Evolutionary conservation across 2,329 filamentous ascomycete genomes (phyloP).

Genomic region (Cladosporium colombiae): DNA sequence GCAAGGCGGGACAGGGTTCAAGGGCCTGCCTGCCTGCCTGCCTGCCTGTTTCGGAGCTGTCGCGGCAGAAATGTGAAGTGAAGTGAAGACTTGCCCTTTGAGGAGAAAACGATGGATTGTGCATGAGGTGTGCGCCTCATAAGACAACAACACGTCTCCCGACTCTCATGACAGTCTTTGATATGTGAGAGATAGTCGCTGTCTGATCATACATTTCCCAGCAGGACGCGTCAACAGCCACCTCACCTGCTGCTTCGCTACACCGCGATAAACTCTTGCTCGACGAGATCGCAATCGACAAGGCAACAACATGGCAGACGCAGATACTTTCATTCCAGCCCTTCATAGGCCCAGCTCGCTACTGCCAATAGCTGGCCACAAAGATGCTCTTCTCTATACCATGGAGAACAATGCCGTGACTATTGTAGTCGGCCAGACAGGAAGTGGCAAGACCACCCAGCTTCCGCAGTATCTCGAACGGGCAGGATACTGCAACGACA

Average conservation of each 20-base stretch:
- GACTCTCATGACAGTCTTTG: background rate
- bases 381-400: conserved; percentile 76
- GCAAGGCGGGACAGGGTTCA: background rate
- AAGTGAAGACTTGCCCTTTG: background rate
- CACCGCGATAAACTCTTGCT: background rate
- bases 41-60: conserved; percentile 4
- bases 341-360: conserved; percentile 82
- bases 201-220: background rate
- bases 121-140: background rate
- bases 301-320: conserved; percentile 35
- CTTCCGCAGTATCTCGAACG: conserved; percentile 88
- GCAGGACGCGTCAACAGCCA: background rate
- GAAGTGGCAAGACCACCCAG: conserved; percentile 93
- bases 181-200: background rate
- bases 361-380: conserved; percentile 83
- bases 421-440: conserved; percentile 90
- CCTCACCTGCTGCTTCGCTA: background rate
- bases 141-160: background rate
- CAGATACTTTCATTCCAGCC: conserved; percentile 66
- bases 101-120: background rate
- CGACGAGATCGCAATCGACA: background rate
- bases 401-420: conserved; percentile 83
- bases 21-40: conserved; percentile 3
- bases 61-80: background rate
- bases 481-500: conserved; percentile 84